Evolutionary conservation across 352 stramenopile species (phyloP), one percentile per base, ranked within the genome.

Genomic region (Pythium pyrilobum): DNA sequence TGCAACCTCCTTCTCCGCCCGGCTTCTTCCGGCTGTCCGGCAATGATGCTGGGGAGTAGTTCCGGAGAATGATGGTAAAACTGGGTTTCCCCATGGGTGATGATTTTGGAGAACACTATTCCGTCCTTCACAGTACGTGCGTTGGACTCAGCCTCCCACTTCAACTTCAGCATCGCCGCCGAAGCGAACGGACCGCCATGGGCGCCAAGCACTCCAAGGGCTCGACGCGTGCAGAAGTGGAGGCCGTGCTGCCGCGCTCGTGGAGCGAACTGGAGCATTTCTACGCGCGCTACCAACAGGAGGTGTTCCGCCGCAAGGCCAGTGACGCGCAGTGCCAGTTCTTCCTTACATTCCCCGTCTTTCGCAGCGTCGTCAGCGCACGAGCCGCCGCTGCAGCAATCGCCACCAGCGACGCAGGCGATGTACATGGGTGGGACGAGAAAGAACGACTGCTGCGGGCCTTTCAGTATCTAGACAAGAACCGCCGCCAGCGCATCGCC

Each of bases 221-320:
- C n/a, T 41, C 20, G 15, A 59, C 74, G 29, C 70, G 61, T 38
- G 52, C 48, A 11, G 65, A 77, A 39, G 37, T 87, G 44, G 62
- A 56, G 40, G 55, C 43, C 41, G 51, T 89, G 13, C 52, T 89
- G 24, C 78, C 78, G 38, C 67, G 56, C 23, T 62, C 59, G 13
- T 89, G 75, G 78, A 47, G 15, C 18, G 71, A 87, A 21, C 56
- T 89, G 27, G 73, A 85, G 60, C 69, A 77, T 32, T 48, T 84
- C 45, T 53, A 81, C 28, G 33, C 77, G 52, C 78, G 78, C 52
- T 89, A 72, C 64, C 70, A 85, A 43, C 75, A 86, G 48, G 75
- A 87, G 46, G 60, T 48, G 10, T 68, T 71, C 23, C 78, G 72
- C 10, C 66, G 72, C 11, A 58, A 47, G 4, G 20, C 41, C 18